A percentile compares a stretch with the other conserved stretches of the same genome.
These are phyloP conservation scores for Fusarium anguioides DNA, from an alignment of 2,329 filamentous ascomycete species.

Conservation along the genomic window DNA sequence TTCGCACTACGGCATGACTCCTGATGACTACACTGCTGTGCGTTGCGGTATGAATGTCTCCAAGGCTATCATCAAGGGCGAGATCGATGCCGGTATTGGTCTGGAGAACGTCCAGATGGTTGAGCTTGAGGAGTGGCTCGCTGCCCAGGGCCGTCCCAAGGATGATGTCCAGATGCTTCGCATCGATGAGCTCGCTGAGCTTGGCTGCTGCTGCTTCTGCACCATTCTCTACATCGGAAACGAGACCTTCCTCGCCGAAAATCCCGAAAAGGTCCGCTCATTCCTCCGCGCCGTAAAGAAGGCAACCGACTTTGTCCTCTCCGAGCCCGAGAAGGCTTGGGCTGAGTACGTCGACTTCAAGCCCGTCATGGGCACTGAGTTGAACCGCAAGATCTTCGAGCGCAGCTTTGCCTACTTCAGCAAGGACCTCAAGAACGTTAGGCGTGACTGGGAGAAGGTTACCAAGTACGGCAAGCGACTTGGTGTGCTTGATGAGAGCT, in stretches of 20 bases:
- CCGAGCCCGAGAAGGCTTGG: constrained; percentile 71
- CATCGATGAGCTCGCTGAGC: constrained; percentile 81
- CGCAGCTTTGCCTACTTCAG: constrained; percentile 82
- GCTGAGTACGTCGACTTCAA: constrained; percentile 78
- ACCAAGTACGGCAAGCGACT: constrained; percentile 80
- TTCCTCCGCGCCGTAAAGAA: constrained; percentile 80
- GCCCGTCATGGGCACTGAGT: constrained; percentile 72
- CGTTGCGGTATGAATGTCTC: constrained; percentile 86
- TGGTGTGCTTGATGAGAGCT: constrained; percentile 71
- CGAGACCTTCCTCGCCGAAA: constrained; percentile 73
- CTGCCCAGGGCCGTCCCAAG: constrained; percentile 68
- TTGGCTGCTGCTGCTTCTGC: constrained; percentile 88
- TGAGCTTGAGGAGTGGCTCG: constrained; percentile 81
- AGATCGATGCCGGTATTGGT: constrained; percentile 79
- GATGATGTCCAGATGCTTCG: constrained; percentile 82
- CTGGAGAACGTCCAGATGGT: constrained; percentile 88
- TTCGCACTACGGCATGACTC: constrained; percentile 79
- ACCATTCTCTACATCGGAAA: constrained; percentile 85
- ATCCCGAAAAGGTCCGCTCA: constrained; percentile 72
- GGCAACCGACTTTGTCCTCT: constrained; percentile 78
- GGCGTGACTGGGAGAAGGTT: constrained; percentile 81
- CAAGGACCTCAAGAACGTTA: constrained; percentile 78
- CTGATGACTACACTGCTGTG: constrained; percentile 78
- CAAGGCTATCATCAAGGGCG: constrained; percentile 78
- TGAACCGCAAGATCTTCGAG: constrained; percentile 85